Evolutionary conservation across 2,329 filamentous ascomycete species (phyloP), one percentile per base, ranked within the genome.

Genomic region (Pezicula rhizophila): DNA sequence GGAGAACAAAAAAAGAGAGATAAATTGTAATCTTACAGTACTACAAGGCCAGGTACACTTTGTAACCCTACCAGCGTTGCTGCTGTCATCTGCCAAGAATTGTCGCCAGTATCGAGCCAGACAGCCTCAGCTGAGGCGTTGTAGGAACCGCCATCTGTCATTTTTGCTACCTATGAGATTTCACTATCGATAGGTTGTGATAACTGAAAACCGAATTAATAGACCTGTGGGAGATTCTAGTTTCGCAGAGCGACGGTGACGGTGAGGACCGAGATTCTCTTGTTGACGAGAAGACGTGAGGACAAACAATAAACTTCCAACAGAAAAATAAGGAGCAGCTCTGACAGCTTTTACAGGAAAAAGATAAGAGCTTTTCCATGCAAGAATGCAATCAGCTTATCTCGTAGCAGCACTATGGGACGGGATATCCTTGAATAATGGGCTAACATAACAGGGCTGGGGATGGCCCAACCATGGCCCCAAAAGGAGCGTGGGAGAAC

Each of bases 21-120:
- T 23, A 7, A 23, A 49, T 48, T 43, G 18, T 52, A n/a, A n/a
- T n/a, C n/a, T n/a, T n/a, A 59, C 53, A 76, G 60, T 17, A 75
- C 68, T 43, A 72, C 68, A 10, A 76, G 71, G 11, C 73, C 74
- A 4, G 73, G 74, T 3, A 77, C 64, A 23, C 69, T 72, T 57
- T 77, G 74, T 14, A 77, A 63, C 14, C 66, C 73, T 49, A 77
- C 74, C 12, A 77, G 63, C 5, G 68, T 70, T 6, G 68, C 74
- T 2, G 74, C 74, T 14, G 73, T 76, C 45, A 77, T 64, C 61
- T 77, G 73, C 74, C 74, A 77, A 40, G 73, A 70, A 62, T 76
- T 73, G 61, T 77, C 71, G 50, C 74, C 74, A 51, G 64, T 70
- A 55, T 71, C 63, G 26, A 72, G 62, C 65, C 65, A 67, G 17